These are phyloP conservation scores for Paspalum notatum DNA, from an alignment of 176 grass and related monocot genomes.

Conservation along the genomic window DNA sequence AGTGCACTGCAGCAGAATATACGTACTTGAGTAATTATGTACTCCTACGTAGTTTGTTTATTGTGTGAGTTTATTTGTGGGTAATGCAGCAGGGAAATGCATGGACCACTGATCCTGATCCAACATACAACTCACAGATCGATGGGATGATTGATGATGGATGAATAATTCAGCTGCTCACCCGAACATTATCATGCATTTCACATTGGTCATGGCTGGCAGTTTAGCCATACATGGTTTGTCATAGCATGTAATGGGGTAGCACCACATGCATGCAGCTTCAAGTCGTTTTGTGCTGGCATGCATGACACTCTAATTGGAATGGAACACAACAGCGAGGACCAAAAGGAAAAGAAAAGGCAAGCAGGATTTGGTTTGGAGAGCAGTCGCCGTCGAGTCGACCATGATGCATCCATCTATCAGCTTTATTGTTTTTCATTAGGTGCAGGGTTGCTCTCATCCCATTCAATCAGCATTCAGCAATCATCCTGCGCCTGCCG, in stretches of 20 bases:
- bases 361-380: not conserved
- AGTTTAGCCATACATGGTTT: not conserved
- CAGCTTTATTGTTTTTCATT: not conserved
- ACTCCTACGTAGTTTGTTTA: too few relatives aligned
- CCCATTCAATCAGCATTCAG: slow-evolving; percentile 9
- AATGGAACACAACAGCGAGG: slow-evolving; percentile 17
- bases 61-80: not conserved
- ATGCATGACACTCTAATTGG: not conserved
- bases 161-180: not conserved
- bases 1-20: not conserved
- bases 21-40: too few relatives aligned
- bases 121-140: not conserved
- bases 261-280: not conserved
- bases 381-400: slow-evolving; percentile 4
- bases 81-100: not conserved
- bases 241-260: not conserved
- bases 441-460: slow-evolving; percentile 47
- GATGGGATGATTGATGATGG: not conserved
- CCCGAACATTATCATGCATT: not conserved
- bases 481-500: not conserved
- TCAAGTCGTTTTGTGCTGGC: not conserved
- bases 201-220: not conserved
- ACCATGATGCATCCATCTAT: not conserved
- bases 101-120: not conserved
- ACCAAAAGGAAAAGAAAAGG: not conserved